phyloP scores from a whole-genome alignment of 345 rosid species.

The Triadica sebifera region DNA sequence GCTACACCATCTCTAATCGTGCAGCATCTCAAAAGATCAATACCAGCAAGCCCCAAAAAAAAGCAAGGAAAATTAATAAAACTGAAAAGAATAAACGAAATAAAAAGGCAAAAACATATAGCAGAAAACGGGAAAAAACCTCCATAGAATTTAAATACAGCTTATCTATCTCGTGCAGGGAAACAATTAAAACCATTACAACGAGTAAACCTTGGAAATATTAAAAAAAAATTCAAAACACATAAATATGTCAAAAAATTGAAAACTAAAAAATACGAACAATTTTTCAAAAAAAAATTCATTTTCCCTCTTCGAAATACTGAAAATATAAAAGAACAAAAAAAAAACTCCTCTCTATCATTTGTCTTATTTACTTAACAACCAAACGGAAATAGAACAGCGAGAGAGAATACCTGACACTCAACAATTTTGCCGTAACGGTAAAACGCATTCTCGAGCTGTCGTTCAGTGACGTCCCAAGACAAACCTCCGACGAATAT shows the following conservation, averaged over 20 bases:
- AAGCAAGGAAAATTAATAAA: conserved; percentile 24
- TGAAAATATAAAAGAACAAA: conserved; percentile 26
- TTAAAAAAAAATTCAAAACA: not conserved
- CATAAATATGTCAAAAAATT: not conserved
- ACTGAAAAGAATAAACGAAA: not conserved
- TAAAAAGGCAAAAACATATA: not conserved
- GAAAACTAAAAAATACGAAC: not conserved
- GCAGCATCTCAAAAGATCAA: conserved; percentile 48
- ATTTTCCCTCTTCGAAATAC: not conserved
- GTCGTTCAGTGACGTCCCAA: conserved; percentile 76
- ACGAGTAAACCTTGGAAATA: not conserved
- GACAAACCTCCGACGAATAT: conserved; percentile 93
- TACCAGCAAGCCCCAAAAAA: conserved; percentile 36
- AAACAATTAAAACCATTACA: not conserved
- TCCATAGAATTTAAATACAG: not conserved
- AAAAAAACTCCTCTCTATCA: not conserved
- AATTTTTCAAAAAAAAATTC: too few relatives aligned
- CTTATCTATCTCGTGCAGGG: not conserved
- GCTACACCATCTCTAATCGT: conserved; percentile 37
- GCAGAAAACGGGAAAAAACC: not conserved
- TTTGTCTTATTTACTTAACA: conserved; percentile 11
- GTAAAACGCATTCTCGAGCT: conserved; percentile 73
- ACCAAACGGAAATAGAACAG: conserved; percentile 9
- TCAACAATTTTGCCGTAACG: conserved; percentile 86
- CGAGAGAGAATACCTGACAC: conserved; percentile 60